phyloP scores from a whole-genome alignment of 805 yeast species.

The Ogataea sp. region DNA sequence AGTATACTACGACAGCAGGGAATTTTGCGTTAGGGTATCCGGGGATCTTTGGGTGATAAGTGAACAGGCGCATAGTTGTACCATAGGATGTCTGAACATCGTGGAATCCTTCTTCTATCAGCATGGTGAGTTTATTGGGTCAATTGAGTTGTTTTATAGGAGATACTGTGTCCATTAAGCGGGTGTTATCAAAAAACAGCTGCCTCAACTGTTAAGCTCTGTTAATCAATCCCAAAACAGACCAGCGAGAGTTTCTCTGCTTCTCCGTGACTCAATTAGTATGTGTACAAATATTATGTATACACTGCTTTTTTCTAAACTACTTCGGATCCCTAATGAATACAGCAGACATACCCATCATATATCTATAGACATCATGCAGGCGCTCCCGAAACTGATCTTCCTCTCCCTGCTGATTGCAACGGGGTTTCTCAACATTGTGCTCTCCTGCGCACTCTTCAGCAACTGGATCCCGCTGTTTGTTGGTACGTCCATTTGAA shows the following conservation, averaged over 20 bases:
- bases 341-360: neutral
- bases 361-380: too few relatives aligned
- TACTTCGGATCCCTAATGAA: too few relatives aligned
- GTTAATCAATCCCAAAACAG: too few relatives aligned
- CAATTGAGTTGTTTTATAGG: too few relatives aligned
- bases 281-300: too few relatives aligned
- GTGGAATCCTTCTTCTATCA: slow-evolving; percentile 54
- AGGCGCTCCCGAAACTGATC: slow-evolving; percentile 67
- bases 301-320: too few relatives aligned
- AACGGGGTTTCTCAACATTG: slow-evolving; percentile 80
- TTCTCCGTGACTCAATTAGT: too few relatives aligned
- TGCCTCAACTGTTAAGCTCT: too few relatives aligned
- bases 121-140: too few relatives aligned
- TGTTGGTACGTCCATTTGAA: slow-evolving; percentile 51
- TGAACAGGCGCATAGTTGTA: slow-evolving; percentile 57
- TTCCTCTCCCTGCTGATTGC: slow-evolving; percentile 72
- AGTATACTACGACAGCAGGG: slow-evolving; percentile 73
- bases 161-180: too few relatives aligned
- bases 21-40: slow-evolving; percentile 73
- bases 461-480: slow-evolving; percentile 87
- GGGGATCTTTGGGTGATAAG: slow-evolving; percentile 59
- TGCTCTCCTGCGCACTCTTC: slow-evolving; percentile 78
- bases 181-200: too few relatives aligned
- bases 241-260: too few relatives aligned
- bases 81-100: slow-evolving; percentile 62